These are phyloP conservation scores for Aspergillus neoniger DNA, from an alignment of 2,329 filamentous ascomycete genomes.

Conservation along the genomic window DNA sequence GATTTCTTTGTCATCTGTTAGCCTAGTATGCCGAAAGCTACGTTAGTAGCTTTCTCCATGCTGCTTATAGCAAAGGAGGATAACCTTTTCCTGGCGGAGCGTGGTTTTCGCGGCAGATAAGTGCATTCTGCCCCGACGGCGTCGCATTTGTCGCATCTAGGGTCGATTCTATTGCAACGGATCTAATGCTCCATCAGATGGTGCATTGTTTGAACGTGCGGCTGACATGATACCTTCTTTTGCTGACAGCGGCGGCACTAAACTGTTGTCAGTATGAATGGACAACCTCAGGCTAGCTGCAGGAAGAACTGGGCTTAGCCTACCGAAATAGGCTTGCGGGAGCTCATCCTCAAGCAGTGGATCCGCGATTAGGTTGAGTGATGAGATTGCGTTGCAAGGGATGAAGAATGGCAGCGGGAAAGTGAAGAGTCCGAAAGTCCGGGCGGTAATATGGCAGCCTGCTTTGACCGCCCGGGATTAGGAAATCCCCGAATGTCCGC, in stretches of 20 bases:
- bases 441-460: background rate
- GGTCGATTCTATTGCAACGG: slow-evolving; percentile 22
- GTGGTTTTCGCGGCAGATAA: slow-evolving; percentile 19
- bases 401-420: background rate
- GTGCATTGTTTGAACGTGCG: background rate
- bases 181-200: slow-evolving; percentile 16
- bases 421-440: slow-evolving; percentile 9
- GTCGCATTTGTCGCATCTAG: slow-evolving; percentile 24
- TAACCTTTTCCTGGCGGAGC: slow-evolving; percentile 15
- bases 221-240: slow-evolving; percentile 16
- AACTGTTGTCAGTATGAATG: background rate
- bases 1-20: slow-evolving; percentile 10
- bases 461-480: background rate
- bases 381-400: background rate
- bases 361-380: background rate
- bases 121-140: slow-evolving; percentile 14
- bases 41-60: background rate
- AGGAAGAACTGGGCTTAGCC: background rate
- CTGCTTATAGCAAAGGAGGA: background rate
- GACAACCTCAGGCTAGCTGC: background rate
- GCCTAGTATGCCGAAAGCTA: background rate
- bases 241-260: slow-evolving; percentile 23
- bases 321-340: slow-evolving; percentile 13
- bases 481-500: background rate
- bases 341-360: background rate